Evolutionary conservation across 495 filamentous ascomycete genomes (phyloP).

Genomic region (Aspergillus carlsbadensis): DNA sequence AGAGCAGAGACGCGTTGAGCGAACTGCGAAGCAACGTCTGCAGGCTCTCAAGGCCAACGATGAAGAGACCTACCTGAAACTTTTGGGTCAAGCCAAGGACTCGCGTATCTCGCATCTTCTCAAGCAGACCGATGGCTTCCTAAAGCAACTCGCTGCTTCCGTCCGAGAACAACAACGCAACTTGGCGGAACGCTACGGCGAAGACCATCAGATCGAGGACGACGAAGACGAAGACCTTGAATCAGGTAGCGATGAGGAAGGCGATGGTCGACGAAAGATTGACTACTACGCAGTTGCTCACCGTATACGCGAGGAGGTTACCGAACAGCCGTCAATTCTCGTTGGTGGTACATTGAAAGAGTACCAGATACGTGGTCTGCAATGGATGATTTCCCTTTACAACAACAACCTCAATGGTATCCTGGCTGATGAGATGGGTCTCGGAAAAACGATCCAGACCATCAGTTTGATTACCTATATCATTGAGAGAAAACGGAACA

Average conservation of each 20-base stretch:
- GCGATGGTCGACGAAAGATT: conserved; percentile 67
- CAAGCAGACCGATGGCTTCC: conserved; percentile 93
- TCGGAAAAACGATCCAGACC: conserved; percentile 98
- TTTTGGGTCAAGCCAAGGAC: conserved; percentile 97
- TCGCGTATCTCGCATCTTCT: conserved; percentile 97
- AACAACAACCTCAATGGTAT: conserved; percentile 99
- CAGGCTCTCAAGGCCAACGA: conserved; percentile 98
- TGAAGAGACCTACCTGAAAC: conserved; percentile 95
- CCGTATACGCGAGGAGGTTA: conserved; percentile 88
- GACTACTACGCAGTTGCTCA: conserved; percentile 99
- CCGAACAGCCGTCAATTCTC: conserved; percentile 75
- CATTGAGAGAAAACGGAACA: conserved; percentile 91
- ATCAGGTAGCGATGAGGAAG: conserved; percentile 69
- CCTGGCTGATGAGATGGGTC: conserved; percentile 98
- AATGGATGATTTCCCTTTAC: conserved; percentile 99
- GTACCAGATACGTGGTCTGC: conserved; percentile 95
- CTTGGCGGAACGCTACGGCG: conserved; percentile 73
- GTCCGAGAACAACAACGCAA: conserved; percentile 89
- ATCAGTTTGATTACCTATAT: conserved; percentile 97
- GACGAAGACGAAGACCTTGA: conserved; percentile 64
- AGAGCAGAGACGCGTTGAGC: conserved; percentile 94
- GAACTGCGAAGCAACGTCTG: conserved; percentile 98
- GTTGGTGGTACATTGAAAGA: conserved; percentile 93
- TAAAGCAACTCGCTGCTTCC: conserved; percentile 89
- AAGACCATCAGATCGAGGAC: conserved; percentile 55